Evolutionary conservation across 75 land plant genomes (phyloP).

Genomic region (Sequoiadendron giganteum): DNA sequence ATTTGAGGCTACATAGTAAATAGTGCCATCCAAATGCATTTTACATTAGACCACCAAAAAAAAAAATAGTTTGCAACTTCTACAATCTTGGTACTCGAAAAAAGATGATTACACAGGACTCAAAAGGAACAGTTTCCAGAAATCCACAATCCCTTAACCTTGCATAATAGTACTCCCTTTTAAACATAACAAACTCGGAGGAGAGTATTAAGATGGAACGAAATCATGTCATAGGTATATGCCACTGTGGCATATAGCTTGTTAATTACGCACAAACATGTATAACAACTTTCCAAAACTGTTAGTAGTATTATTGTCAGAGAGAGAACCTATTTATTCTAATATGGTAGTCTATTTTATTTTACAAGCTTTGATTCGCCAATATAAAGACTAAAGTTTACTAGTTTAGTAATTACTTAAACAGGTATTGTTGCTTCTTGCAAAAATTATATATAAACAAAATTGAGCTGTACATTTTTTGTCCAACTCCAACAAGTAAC

Average conservation of each 20-base stretch:
- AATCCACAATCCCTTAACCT: neutral
- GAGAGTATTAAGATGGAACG: neutral
- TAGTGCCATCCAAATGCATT: neutral
- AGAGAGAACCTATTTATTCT: neutral
- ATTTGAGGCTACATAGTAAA: too few species aligned
- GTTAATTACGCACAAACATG: neutral
- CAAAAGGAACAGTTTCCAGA: neutral
- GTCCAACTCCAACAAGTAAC: neutral
- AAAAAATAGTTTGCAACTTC: neutral
- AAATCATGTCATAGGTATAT: neutral
- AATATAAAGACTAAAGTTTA: neutral
- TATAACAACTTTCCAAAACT: neutral
- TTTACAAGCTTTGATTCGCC: neutral
- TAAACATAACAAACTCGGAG: neutral
- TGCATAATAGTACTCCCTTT: neutral
- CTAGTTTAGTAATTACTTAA: neutral
- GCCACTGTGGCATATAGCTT: neutral
- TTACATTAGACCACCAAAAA: neutral
- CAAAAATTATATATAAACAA: neutral
- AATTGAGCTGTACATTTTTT: neutral
- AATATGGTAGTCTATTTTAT: neutral
- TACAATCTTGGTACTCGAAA: neutral
- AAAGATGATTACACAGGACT: neutral
- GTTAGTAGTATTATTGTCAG: neutral
- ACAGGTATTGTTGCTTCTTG: neutral